Percentiles rank a stretch among this genome's conserved stretches.
Conservation (phyloP, 768 basidiomycete species). For the Tephrocybe rancida region DNA sequence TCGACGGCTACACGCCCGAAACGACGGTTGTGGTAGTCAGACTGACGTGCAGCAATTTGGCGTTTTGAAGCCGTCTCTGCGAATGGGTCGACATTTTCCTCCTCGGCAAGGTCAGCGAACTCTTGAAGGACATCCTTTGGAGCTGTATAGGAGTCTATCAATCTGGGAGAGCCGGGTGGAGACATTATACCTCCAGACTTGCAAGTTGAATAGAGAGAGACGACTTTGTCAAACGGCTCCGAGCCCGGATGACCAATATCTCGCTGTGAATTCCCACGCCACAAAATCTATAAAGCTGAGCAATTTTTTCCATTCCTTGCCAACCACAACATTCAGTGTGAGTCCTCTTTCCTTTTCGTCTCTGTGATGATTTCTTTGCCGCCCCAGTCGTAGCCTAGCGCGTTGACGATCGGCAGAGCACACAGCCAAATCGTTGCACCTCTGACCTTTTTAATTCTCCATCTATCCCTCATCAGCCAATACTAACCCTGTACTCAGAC, state of each 20-base stretch:
- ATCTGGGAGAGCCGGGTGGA: conserved; percentile 63
- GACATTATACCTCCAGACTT: conserved; percentile 50
- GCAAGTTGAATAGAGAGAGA: conserved; percentile 6
- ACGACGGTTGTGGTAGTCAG: conserved; percentile 92
- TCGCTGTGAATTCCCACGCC: conserved; percentile 33
- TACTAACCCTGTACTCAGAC: no score
- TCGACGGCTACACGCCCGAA: conserved; percentile 85
- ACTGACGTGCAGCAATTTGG: conserved; percentile 92
- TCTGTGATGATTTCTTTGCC: conserved; percentile 68
- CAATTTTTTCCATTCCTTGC: conserved; percentile 21
- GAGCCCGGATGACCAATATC: conserved; percentile 30
- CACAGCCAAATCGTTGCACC: conserved; percentile 69
- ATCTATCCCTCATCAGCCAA: neutral
- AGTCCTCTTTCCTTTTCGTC: conserved; percentile 22
- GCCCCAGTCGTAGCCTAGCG: conserved; percentile 72
- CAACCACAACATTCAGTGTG: conserved; percentile 22
- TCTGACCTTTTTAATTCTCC: conserved; percentile 42
- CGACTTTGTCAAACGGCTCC: neutral
- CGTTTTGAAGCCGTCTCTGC: conserved; percentile 91
- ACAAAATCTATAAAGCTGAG: conserved; percentile 6
- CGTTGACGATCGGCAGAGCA: conserved; percentile 72
- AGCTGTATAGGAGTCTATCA: conserved; percentile 89
- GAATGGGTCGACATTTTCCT: conserved; percentile 90
- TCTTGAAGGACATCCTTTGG: conserved; percentile 94
- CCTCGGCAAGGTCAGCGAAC: conserved; percentile 91